Evolutionary conservation across 2,329 filamentous ascomycete genomes (phyloP), one percentile per base, ranked within the genome.

Genomic region (Neonectria punicea): DNA sequence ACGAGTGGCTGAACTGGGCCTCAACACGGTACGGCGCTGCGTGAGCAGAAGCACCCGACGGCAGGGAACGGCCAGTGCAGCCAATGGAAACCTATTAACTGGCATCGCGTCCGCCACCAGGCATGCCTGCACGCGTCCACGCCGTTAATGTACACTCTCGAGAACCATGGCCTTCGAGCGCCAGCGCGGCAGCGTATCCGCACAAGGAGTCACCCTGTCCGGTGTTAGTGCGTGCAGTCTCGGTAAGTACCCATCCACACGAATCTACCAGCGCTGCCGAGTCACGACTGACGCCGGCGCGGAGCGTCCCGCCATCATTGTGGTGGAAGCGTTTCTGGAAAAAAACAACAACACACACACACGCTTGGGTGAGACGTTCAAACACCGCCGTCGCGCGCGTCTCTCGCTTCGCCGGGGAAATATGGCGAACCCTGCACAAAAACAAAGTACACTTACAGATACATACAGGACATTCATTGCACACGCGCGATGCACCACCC

Each of bases 221-320:
- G 36, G 11, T 41, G 39, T 41, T 34, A 58, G 30, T 25, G 34
- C 22, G 16, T 36, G 34, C 14, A 13, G 11, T 13, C 11, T 32
- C 25, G 25, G 25, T 41, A 18, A 16, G n/a, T 47, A 13, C 30
- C 25, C 22, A 36, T 41, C 20, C 13, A 49, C 39, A 32, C 32
- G 32, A 25, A 30, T 44, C 53, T 50, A 50, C 16, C 28, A 51
- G 47, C 36, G 32, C 34, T 51, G 25, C 46, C 36, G 56, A 58
- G 46, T 43, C 55, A 50, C 55, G 25, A 46, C 55, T 55, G 32
- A 60, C 63, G 55, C 63, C 72, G 58, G 50, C 49, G 58, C 71
- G 71, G 70, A 70, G 72, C 67, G 70, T 73, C 69, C 70, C 71
- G 67, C 61, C 34, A 43, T 51, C 64, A 41, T 66, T 58, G 65